Percentiles rank a stretch among this genome's conserved stretches.
phyloP scores from a whole-genome alignment of 2,329 filamentous ascomycete genomes.

The Aspergillus sp. region DNA sequence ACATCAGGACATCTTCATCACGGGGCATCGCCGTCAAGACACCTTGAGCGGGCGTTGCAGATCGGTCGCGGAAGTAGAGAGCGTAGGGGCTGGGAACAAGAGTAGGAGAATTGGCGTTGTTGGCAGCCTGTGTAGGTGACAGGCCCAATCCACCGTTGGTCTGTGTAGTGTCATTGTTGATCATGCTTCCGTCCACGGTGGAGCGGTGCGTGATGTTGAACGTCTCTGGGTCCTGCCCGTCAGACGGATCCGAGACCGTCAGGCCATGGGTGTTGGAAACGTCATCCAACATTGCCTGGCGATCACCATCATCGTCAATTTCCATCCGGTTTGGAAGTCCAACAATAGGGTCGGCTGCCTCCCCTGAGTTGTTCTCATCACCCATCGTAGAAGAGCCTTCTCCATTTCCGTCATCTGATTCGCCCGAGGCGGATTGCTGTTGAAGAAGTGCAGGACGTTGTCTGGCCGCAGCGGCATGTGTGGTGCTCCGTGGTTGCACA shows the following conservation, averaged over 20 bases:
- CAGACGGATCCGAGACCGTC: constrained; percentile 72
- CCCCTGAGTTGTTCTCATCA: constrained; percentile 51
- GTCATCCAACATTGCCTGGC: constrained; percentile 70
- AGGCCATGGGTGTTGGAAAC: constrained; percentile 68
- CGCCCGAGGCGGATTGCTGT: constrained; percentile 78
- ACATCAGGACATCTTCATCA: constrained; percentile 98
- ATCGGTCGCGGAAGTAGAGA: constrained; percentile 73
- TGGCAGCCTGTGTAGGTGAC: constrained; percentile 60
- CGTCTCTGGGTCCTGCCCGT: constrained; percentile 79
- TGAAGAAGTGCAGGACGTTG: constrained; percentile 83
- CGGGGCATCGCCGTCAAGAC: constrained; percentile 88
- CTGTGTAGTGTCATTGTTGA: constrained; percentile 64
- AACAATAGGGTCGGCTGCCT: constrained; percentile 63
- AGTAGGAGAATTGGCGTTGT: constrained; percentile 68
- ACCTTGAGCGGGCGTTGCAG: constrained; percentile 62
- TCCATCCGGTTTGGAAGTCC: constrained; percentile 78
- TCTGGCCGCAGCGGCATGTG: constrained; percentile 54
- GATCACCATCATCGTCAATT: constrained; percentile 82
- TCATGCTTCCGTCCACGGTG: constrained; percentile 77
- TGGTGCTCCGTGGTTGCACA: constrained; percentile 51
- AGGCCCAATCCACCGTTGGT: constrained; percentile 65
- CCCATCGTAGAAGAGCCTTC: constrained; percentile 76
- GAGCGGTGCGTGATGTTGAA: constrained; percentile 92
- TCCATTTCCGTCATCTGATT: constrained; percentile 78
- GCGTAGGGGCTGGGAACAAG: constrained; percentile 68